Evolutionary conservation across 352 stramenopile genomes (phyloP), one percentile per base, ranked within the genome.

Genomic region (Globisporangium megalacanthum): DNA sequence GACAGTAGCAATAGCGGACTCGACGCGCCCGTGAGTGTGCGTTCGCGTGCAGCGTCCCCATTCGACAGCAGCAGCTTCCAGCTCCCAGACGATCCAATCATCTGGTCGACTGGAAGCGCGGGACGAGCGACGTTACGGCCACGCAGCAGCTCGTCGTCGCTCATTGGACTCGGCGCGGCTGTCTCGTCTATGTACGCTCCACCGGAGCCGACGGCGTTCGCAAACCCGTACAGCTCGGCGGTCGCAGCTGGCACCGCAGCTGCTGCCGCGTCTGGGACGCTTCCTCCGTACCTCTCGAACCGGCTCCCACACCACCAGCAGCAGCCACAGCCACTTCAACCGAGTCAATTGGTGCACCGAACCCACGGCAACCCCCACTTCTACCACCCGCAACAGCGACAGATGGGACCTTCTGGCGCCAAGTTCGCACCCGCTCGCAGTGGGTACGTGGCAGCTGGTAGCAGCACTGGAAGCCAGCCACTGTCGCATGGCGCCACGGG

Each of bases 141-240:
- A 13, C 69, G 72, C 35, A 81, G 72, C 11, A 74, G 73, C 35
- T 81, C 72, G 35, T 78, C 72, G 5, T 81, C 69, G 36, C 48
- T 70, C 33, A 72, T 78, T 68, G 46, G 58, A 29, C 31, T 55
- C 45, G 20, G 15, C 3, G 33, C 6, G 2, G 17, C 41, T 41
- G 10, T 37, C 7, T 9, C 42, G 5, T 48, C 51, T 6, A 35
- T 10, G 25, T 45, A 42, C 29, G 15, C 41, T 25, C 11, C 36
- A 5, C 45, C 20, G 8, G 37, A 42, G 25, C 25, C 29, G 17
- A 22, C 41, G 3, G 19, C 44, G 20, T 64, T 54, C 35, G 22
- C 45, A 14, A 60, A 64, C 31, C 58, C 52, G 52, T 64, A 64
- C 52, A 59, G 33, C 22, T 9, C 49, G 5, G 57, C 13, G 11